Percentiles rank a stretch among this genome's conserved stretches.
phyloP scores from a whole-genome alignment of 108 stramenopile genomes.

The Skeletonema menzelii region DNA sequence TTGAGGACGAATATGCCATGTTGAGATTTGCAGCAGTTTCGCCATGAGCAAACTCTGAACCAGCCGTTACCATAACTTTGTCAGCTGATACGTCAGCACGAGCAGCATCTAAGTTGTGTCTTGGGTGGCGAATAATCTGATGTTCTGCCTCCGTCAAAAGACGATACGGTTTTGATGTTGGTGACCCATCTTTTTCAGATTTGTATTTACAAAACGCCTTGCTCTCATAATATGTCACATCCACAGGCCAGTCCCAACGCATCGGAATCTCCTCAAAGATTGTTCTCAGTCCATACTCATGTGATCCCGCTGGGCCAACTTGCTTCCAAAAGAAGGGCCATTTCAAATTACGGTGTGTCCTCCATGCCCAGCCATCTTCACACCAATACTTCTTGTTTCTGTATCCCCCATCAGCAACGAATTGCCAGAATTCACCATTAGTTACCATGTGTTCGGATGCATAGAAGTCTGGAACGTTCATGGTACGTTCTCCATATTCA shows the following conservation, averaged over 20 bases:
- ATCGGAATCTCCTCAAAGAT: constrained; percentile 87
- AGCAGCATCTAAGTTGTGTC: constrained; percentile 66
- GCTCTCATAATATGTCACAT: constrained; percentile 94
- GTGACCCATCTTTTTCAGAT: constrained; percentile 64
- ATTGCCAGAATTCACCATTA: constrained; percentile 93
- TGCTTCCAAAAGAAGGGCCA: constrained; percentile 93
- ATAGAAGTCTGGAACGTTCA: constrained; percentile 76
- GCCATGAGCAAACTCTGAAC: constrained; percentile 58
- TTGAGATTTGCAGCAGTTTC: constrained; percentile 71
- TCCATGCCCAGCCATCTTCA: constrained; percentile 94
- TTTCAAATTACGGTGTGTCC: constrained; percentile 87
- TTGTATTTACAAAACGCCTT: constrained; percentile 93
- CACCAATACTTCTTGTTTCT: constrained; percentile 79
- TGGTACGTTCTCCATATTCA: constrained; percentile 88
- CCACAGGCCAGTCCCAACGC: constrained; percentile 95
- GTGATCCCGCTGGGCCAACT: constrained; percentile 81
- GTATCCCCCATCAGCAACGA: constrained; percentile 94
- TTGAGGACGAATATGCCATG: constrained; percentile 78
- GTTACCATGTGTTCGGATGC: constrained; percentile 91
- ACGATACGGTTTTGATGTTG: constrained; percentile 65
- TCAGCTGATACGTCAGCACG: constrained; percentile 55
- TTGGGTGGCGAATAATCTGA: constrained; percentile 73
- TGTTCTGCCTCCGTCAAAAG: constrained; percentile 93
- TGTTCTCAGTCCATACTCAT: constrained; percentile 88
- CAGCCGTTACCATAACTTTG: constrained; percentile 74